Evolutionary conservation across 768 basidiomycete genomes (phyloP).

Genomic region (Mycena polygramma): DNA sequence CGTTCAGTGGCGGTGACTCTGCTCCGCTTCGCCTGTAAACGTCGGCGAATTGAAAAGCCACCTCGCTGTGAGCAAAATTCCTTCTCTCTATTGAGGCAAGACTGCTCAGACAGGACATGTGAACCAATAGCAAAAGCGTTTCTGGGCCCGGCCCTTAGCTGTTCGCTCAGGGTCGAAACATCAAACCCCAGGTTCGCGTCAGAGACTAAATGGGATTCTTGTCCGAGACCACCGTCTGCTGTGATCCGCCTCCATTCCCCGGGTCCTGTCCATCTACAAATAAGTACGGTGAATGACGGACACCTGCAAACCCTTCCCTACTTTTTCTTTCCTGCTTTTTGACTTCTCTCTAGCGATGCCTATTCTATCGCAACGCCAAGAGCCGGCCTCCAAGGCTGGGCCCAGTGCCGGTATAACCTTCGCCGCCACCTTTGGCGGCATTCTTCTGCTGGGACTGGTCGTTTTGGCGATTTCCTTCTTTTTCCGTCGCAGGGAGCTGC

Average conservation of each 20-base stretch:
- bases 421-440: constrained; percentile 17
- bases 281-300: background rate
- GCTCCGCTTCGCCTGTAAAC: too few relatives aligned
- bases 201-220: background rate
- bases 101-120: too few relatives aligned
- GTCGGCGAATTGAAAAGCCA: too few relatives aligned
- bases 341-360: constrained; percentile 4
- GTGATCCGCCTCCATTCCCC: background rate
- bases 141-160: too few relatives aligned
- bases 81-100: too few relatives aligned
- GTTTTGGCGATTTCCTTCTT: background rate
- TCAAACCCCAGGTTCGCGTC: too few relatives aligned
- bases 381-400: constrained; percentile 4
- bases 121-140: too few relatives aligned
- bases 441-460: constrained; percentile 6
- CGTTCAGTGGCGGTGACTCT: too few relatives aligned
- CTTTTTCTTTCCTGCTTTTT: background rate
- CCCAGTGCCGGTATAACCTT: constrained; percentile 4
- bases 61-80: too few relatives aligned
- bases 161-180: too few relatives aligned
- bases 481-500: background rate
- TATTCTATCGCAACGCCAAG: constrained; percentile 8
- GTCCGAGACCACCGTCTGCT: background rate
- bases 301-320: background rate
- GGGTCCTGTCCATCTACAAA: background rate